A percentile compares a stretch with the other conserved stretches of the same genome.
Evolutionary conservation across 805 yeast genomes (phyloP).

Genomic region (Schwanniomyces sp.): DNA sequence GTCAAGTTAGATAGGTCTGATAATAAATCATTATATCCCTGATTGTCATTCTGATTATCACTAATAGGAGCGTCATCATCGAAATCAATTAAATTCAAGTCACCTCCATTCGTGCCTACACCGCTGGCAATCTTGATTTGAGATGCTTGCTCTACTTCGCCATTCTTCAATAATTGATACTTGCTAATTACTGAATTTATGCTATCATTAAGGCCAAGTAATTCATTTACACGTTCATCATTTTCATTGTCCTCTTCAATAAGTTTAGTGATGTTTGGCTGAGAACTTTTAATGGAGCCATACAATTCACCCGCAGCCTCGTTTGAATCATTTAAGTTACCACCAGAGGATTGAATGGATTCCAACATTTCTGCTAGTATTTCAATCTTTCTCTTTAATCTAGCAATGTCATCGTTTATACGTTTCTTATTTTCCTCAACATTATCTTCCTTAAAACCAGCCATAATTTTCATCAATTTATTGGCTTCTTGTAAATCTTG

Average conservation of each 20-base stretch:
- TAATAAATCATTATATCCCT: conserved; percentile 64
- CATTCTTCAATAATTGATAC: conserved; percentile 62
- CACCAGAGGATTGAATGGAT: conserved; percentile 42
- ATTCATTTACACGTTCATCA: conserved; percentile 58
- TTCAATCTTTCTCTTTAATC: conserved; percentile 82
- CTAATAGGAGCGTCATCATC: conserved; percentile 41
- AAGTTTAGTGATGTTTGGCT: conserved; percentile 83
- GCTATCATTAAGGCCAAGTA: conserved; percentile 71
- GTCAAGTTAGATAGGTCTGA: conserved; percentile 69
- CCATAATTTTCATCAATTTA: conserved; percentile 95
- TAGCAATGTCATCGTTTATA: conserved; percentile 80
- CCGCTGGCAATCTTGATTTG: conserved; percentile 37
- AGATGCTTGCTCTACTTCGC: conserved; percentile 58
- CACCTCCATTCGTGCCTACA: conserved; percentile 20
- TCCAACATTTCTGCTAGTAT: conserved; percentile 83
- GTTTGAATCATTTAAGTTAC: conserved; percentile 43
- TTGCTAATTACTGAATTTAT: conserved; percentile 69
- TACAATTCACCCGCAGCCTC: conserved; percentile 83
- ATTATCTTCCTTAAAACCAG: conserved; percentile 90
- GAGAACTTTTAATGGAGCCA: conserved; percentile 75
- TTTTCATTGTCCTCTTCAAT: conserved; percentile 79
- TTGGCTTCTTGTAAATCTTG: conserved; percentile 95
- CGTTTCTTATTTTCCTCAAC: conserved; percentile 71
- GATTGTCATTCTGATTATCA: conserved; percentile 31
- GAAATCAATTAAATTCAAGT: conserved; percentile 43